Evolutionary conservation across 208 protist species (phyloP).

Genomic region (Trypanosoma scelopori): DNA sequence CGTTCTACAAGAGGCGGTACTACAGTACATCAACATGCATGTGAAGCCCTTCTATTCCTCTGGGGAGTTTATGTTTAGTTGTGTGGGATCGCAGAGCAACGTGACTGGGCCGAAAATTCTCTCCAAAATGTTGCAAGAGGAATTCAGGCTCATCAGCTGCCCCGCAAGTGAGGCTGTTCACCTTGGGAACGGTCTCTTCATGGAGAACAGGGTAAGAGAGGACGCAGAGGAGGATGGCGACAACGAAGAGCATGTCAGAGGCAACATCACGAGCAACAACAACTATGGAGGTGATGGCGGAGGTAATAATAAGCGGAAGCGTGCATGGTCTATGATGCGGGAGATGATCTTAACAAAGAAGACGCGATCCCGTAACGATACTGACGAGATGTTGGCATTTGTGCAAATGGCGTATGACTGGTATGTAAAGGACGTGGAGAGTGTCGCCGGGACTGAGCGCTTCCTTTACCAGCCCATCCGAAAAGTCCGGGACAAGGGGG

Average conservation of each 20-base stretch:
- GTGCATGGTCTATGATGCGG: conserved; percentile 8
- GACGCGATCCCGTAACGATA: not conserved
- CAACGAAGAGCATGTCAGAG: not conserved
- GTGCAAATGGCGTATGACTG: conserved; percentile 36
- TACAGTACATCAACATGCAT: conserved; percentile 49
- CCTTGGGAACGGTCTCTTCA: conserved; percentile 15
- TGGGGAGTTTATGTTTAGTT: conserved; percentile 31
- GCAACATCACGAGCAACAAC: not conserved
- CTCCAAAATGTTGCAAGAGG: conserved; percentile 13
- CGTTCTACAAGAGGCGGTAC: conserved; percentile 60
- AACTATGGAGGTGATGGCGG: not conserved
- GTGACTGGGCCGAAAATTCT: not conserved
- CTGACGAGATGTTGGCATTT: conserved; percentile 30
- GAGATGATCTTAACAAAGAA: conserved; percentile 20
- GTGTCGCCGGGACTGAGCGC: conserved; percentile 29
- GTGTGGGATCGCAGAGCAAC: not conserved
- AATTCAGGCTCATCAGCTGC: conserved; percentile 28
- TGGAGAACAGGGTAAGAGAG: conserved; percentile 2
- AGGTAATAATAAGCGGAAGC: not conserved
- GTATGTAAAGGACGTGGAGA: conserved; percentile 49
- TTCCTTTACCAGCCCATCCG: conserved; percentile 71
- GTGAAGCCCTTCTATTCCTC: conserved; percentile 48
- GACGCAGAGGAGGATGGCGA: conserved; percentile 5
- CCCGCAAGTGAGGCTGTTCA: conserved; percentile 15
- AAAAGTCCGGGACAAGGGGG: not conserved